Evolutionary conservation across 1,284 basidiomycete species (phyloP).

Genomic region (Rhodotorula sp.): DNA sequence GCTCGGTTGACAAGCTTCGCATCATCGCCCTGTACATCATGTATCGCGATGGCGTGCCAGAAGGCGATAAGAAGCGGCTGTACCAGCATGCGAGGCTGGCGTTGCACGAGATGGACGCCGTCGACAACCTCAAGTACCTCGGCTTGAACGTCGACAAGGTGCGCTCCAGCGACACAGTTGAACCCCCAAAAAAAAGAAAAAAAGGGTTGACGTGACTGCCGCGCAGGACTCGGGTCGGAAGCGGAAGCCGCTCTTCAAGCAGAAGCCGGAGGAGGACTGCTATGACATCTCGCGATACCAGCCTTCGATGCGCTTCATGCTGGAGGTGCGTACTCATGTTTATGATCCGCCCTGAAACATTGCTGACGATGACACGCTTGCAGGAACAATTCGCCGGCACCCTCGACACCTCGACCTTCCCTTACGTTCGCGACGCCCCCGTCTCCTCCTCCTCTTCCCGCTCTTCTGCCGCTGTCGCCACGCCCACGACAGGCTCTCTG

Average conservation of each 20-base stretch:
- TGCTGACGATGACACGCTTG: conserved; percentile 9
- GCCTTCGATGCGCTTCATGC: conserved; percentile 75
- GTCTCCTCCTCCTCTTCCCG: conserved; percentile 46
- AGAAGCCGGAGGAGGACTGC: conserved; percentile 70
- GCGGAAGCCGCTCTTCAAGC: conserved; percentile 62
- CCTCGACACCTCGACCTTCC: conserved; percentile 77
- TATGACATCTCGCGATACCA: conserved; percentile 95
- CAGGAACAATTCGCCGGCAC: conserved; percentile 78
- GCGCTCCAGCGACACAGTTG: conserved; percentile 28
- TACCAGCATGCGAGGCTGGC: conserved; percentile 95
- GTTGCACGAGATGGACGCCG: conserved; percentile 86
- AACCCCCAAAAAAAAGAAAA: no score
- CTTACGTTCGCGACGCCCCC: conserved; percentile 83
- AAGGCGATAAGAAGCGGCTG: conserved; percentile 88
- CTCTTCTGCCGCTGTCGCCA: conserved; percentile 34
- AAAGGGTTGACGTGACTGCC: conserved; percentile 33
- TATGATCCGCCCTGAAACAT: neutral
- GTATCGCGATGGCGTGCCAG: conserved; percentile 92
- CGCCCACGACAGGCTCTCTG: conserved; percentile 63
- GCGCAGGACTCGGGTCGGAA: conserved; percentile 65
- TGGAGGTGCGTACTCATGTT: conserved; percentile 60
- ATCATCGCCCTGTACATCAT: conserved; percentile 96
- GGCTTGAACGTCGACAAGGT: conserved; percentile 79
- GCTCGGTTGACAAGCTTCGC: conserved; percentile 87
- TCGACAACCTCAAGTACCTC: conserved; percentile 80